Conservation (phyloP, 106 monocot genomes). For the Ottelia alismoides region DNA sequence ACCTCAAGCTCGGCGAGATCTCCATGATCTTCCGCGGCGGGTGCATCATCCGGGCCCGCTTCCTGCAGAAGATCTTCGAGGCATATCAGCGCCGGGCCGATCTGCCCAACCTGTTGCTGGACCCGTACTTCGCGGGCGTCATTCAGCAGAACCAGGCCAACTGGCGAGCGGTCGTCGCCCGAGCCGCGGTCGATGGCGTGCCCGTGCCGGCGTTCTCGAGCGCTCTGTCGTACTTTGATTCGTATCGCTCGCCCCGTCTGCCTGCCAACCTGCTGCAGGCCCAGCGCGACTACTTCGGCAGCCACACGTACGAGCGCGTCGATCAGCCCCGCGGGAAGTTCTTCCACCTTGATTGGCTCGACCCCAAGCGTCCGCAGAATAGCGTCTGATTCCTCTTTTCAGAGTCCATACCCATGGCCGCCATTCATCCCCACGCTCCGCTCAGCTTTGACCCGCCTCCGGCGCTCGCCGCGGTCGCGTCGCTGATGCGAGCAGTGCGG, state of each 20-base stretch:
- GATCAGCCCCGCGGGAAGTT: constrained; percentile 15
- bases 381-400: too few species aligned
- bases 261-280: constrained; percentile 25
- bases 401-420: too few species aligned
- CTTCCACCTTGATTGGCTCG: too few species aligned
- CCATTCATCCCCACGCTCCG: too few species aligned
- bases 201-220: constrained; percentile 16
- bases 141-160: constrained; percentile 15
- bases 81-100: constrained; percentile 12
- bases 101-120: constrained; percentile 14
- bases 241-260: constrained; percentile 14
- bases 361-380: too few species aligned
- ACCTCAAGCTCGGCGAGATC: constrained; percentile 16
- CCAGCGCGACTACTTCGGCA: constrained; percentile 21
- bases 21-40: constrained; percentile 23
- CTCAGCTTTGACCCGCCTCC: too few species aligned
- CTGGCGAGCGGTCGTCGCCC: constrained; percentile 17
- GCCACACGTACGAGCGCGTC: constrained; percentile 20
- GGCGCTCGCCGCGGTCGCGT: too few species aligned
- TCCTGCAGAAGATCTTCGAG: constrained; percentile 21
- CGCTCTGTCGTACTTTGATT: constrained; percentile 19
- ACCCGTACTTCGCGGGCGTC: constrained; percentile 15
- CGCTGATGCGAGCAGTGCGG: too few species aligned
- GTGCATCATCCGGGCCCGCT: constrained; percentile 19
- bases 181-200: constrained; percentile 13